Evolutionary conservation across 2,329 filamentous ascomycete species (phyloP), one percentile per base, ranked within the genome.

Genomic region (Sphaerostilbella broomeana): DNA sequence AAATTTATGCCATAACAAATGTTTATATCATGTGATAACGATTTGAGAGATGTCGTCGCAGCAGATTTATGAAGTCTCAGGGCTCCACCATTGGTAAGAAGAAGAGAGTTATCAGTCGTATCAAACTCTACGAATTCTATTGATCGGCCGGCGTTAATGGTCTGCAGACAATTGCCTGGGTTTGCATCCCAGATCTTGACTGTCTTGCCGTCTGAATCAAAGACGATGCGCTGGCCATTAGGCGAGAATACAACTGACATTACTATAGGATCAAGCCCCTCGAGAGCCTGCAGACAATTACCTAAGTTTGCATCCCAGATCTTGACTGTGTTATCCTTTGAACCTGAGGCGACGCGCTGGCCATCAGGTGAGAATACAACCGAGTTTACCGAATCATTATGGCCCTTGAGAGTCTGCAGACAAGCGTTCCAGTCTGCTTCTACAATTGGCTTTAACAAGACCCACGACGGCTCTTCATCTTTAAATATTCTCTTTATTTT

Each of bases 111-210:
- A n/a, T n/a, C n/a, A n/a, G n/a, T n/a, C n/a, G n/a, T n/a, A n/a
- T n/a, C n/a, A n/a, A n/a, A n/a, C 22, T 25, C 17, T 15, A 38
- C 3, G 35, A 22, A 28, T 28, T 3, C 12, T 17, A 20, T 13
- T 20, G 24, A 25, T 25, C 17, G 18, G 28, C 35, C n/a, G 25
- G 8, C 20, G 17, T 28, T 3, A 28, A 38, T 6, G 20, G 37
- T 27, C 33, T 20, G 13, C 7, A 31, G 4, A 7, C 35, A 38
- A 7, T 11, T 10, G 26, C 35, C 30, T 24, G 33, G 35, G 5
- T 18, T 9, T 12, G 24, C 6, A 44, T 42, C n/a, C 44, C 41
- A 46, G 12, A 46, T 17, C 17, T 29, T 30, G 18, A 46, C 28
- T 4, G 28, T 46, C 10, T 32, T 15, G 28, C 30, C 36, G 10